Base-by-base conservation (phyloP, 2,329 filamentous ascomycete genomes). In the Clonostachys sp. region DNA sequence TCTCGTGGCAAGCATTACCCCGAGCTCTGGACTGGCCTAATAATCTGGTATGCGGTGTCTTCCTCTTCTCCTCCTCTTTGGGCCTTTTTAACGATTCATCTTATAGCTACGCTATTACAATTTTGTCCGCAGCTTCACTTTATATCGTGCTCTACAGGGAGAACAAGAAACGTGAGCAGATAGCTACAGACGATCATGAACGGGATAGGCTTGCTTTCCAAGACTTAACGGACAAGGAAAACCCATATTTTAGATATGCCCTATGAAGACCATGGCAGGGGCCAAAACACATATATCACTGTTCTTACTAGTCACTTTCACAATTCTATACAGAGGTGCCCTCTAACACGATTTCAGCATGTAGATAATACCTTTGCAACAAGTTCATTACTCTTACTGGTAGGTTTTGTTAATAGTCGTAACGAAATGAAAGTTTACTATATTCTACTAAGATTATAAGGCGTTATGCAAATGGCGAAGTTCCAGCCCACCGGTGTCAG, bases 171-270 rank as follows among this genome's bases (percentile, higher is more conserved):
- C 72, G 80, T 43, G 72, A 73, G 17, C 53, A 51, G 1, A 38
- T 81, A 7, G 62, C 73, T 0, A 55, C 80, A 7, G 75, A 87
- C 53, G 80, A 86, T 51, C 45, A 56, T 1, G 83, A 88, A 55
- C 71, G 81, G 45, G 84, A 80, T 42, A 80, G 80, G 53, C 57
- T 85, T 45, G 84, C 83, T 0, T 89, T 88, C 50, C 73, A 80
- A 46, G 84, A 87, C 58, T 62, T 87, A 52, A 87, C 85, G 1
- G 85, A 88, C 54, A 81, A 79, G 60, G 71, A 87, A 62, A 87
- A 88, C 54, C 74, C 75, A 2, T 83, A 83, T 57, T 88, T 88
- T 6, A 30, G 24, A 30, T 30, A 30, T 30, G 24, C 24, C 9
- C 24, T 30, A 9, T 30, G 9, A 30, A 2, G 8, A 30, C 5